phyloP scores from a whole-genome alignment of 2,329 filamentous ascomycete genomes.

The Venturia effusa region DNA sequence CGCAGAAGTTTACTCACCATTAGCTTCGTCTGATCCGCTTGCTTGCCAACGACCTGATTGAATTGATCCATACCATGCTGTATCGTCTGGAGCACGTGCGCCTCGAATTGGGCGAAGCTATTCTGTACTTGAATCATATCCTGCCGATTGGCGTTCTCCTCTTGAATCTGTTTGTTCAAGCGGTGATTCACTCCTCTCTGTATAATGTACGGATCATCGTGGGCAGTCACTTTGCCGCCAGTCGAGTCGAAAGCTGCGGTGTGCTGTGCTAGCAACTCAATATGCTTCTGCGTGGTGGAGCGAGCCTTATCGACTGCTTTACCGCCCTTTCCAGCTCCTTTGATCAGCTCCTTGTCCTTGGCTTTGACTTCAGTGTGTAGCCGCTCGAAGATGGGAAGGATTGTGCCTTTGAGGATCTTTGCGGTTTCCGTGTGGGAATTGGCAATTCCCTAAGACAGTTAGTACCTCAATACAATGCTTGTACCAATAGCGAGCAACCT shows the following conservation, averaged over 20 bases:
- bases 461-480: not conserved
- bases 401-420: constrained; percentile 74
- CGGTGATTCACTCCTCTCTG: constrained; percentile 72
- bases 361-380: constrained; percentile 94
- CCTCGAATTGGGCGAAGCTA: constrained; percentile 79
- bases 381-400: constrained; percentile 80
- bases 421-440: constrained; percentile 87
- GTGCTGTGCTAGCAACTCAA: constrained; percentile 83
- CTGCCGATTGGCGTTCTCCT: constrained; percentile 93
- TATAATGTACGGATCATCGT: constrained; percentile 81
- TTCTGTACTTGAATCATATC: constrained; percentile 87
- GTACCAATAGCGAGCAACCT: constrained; percentile 3
- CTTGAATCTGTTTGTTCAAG: constrained; percentile 78
- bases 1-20: constrained; percentile 31
- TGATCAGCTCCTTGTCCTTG: constrained; percentile 80
- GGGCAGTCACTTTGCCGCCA: constrained; percentile 57
- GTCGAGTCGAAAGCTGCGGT: constrained; percentile 69
- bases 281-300: constrained; percentile 81
- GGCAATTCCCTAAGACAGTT: constrained; percentile 53
- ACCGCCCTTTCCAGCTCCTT: constrained; percentile 69
- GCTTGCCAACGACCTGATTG: constrained; percentile 66
- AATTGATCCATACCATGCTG: constrained; percentile 78
- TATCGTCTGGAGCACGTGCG: constrained; percentile 70
- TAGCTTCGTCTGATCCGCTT: constrained; percentile 69
- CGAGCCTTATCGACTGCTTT: constrained; percentile 91